These are phyloP conservation scores for Globisporangium yorkense DNA, from an alignment of 352 stramenopile genomes.

Conservation along the genomic window DNA sequence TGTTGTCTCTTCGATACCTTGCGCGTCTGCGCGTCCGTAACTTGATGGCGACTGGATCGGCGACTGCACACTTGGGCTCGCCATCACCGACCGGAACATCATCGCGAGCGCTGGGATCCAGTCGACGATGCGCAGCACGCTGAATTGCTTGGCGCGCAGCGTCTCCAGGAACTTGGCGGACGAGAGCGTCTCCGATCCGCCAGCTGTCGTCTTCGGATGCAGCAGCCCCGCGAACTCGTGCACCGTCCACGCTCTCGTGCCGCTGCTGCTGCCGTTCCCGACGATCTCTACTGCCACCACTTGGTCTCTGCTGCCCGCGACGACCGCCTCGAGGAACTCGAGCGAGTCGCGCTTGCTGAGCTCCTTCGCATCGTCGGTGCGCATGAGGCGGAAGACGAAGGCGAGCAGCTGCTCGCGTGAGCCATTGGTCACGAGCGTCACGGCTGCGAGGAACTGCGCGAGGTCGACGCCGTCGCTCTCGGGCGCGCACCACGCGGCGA, in stretches of 20 bases:
- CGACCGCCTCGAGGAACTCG: constrained; percentile 13
- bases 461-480: constrained; percentile 16
- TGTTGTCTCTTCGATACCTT: background rate
- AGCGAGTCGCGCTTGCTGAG: constrained; percentile 21
- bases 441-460: constrained; percentile 31
- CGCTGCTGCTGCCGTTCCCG: background rate
- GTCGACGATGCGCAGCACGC: constrained; percentile 16
- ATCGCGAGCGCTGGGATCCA: constrained; percentile 31
- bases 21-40: background rate
- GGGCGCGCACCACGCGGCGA: constrained; percentile 28
- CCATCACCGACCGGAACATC: constrained; percentile 15
- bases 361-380: constrained; percentile 9
- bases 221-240: constrained; percentile 16
- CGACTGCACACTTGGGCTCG: background rate
- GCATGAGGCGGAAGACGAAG: constrained; percentile 39
- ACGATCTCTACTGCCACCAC: constrained; percentile 19
- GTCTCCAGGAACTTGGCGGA: constrained; percentile 19
- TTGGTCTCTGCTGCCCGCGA: background rate
- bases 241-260: constrained; percentile 6
- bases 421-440: constrained; percentile 24
- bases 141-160: constrained; percentile 13
- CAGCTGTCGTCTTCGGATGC: constrained; percentile 7
- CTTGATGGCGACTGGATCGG: background rate
- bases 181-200: constrained; percentile 7
- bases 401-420: constrained; percentile 35